Evolutionary conservation across 108 stramenopile species (phyloP), one percentile per base, ranked within the genome.

Genomic region (Schizochytrium sp.): DNA sequence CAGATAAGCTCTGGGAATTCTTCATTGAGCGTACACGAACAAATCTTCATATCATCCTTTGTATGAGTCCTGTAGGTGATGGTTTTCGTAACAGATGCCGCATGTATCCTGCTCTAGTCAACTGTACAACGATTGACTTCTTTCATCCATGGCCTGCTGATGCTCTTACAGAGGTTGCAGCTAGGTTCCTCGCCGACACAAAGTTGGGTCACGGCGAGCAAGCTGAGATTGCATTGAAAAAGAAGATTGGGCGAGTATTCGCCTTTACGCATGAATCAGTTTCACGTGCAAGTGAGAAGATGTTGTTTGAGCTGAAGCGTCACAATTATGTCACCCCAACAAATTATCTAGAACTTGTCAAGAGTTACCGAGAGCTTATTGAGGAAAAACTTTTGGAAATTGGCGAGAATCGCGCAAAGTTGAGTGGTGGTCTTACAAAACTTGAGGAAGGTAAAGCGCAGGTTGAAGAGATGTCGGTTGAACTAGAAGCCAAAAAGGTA

Each of bases 281-380:
- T 17, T 90, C 92, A 15, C 28, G 44, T 19, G 90, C 92, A 3
- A 92, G 87, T 17, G 88, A 61, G 2, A 88, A 87, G 46, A 95
- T 95, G 94, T 72, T 93, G 41, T 57, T 59, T 15, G 93, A 95
- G 91, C 87, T 94, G n/a, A 93, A 93, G 89, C 92, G 94, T 3
- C 69, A 94, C 90, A 95, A 95, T 92, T 95, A 95, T 72, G 94
- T 95, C 12, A 95, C 94, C 5, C 94, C 94, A 3, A 95, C 94
- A 3, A 93, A 95, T 69, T 95, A 94, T 91, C 92, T 95, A 13
- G 94, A 95, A 91, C 93, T 95, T 7, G 94, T 94, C 2, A 94
- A 94, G 89, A 93, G 93, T 50, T 95, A 94, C 89, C 59, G 91
- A 8, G 41, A 88, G 8, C 87, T 94, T 46, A 46, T 95, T 12